These are phyloP conservation scores for Mycocentrospora acerina DNA, from an alignment of 2,329 filamentous ascomycete species.

Conservation along the genomic window DNA sequence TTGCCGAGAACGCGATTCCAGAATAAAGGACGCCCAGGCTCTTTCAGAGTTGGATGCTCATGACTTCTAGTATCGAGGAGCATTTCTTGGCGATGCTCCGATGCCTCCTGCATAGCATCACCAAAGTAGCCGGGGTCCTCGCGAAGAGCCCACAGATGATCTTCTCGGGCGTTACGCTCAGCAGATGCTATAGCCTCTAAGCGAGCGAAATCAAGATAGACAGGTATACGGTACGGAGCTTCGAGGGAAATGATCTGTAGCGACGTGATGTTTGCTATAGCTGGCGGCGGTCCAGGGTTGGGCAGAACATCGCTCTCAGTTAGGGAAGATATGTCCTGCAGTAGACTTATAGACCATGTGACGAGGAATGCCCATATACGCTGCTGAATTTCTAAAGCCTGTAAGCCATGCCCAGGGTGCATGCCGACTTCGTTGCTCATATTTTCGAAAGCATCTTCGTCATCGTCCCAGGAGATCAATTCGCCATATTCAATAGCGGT, in stretches of 20 bases:
- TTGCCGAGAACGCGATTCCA: constrained; percentile 17
- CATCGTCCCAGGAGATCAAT: constrained; percentile 1
- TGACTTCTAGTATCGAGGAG: constrained; percentile 8
- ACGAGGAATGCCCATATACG: constrained; percentile 53
- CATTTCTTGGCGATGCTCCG: constrained; percentile 47
- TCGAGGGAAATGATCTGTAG: constrained; percentile 44
- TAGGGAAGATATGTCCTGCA: too few relatives aligned
- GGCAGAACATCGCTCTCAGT: constrained; percentile 1
- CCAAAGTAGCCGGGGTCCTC: constrained; percentile 63
- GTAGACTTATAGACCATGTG: constrained; percentile 48
- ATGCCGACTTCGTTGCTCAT: neutral
- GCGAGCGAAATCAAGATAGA: constrained; percentile 48
- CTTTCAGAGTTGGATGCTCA: constrained; percentile 11
- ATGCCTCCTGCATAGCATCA: constrained; percentile 45
- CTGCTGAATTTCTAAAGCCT: constrained; percentile 55
- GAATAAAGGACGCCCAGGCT: constrained; percentile 7
- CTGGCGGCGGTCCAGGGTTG: constrained; percentile 7
- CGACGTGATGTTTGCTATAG: too few relatives aligned
- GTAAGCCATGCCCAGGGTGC: constrained; percentile 40
- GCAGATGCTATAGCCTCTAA: constrained; percentile 43
- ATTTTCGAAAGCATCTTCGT: constrained; percentile 1
- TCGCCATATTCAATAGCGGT: constrained; percentile 1
- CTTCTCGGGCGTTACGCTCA: constrained; percentile 7
- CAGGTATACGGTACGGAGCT: constrained; percentile 56
- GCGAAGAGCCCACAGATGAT: constrained; percentile 47